phyloP scores from a whole-genome alignment of 2,329 filamentous ascomycete genomes.

The Fusarium sp. region DNA sequence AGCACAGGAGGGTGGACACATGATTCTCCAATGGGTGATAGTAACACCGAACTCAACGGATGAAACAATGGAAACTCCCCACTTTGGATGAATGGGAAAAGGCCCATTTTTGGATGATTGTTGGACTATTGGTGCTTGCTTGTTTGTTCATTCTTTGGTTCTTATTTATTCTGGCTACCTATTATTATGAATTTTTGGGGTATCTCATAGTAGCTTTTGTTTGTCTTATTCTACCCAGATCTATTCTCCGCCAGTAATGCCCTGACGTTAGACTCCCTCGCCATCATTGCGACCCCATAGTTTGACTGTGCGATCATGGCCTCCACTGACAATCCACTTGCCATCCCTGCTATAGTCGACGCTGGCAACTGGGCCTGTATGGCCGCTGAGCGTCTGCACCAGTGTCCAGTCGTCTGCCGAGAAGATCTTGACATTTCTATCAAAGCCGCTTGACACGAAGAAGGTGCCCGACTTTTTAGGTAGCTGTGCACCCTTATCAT shows the following conservation, averaged over 20 bases:
- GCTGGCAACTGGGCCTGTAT: constrained; percentile 90
- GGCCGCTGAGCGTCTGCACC: constrained; percentile 85
- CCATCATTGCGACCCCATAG: constrained; percentile 90
- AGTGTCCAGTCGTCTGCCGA: constrained; percentile 96
- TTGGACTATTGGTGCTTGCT: not conserved
- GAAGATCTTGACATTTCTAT: constrained; percentile 94
- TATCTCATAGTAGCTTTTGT: constrained; percentile 36
- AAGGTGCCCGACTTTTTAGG: constrained; percentile 92
- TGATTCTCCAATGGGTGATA: constrained; percentile 25
- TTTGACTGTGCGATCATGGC: constrained; percentile 94
- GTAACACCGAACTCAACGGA: constrained; percentile 6
- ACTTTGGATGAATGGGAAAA: constrained; percentile 3
- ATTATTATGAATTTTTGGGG: constrained; percentile 30
- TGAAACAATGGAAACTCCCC: constrained; percentile 22
- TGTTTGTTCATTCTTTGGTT: not conserved
- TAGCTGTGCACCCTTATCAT: constrained; percentile 69
- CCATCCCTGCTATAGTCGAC: constrained; percentile 87
- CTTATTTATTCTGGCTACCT: not conserved
- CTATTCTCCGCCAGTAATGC: constrained; percentile 15
- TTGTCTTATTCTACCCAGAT: constrained; percentile 23
- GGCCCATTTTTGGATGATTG: not conserved
- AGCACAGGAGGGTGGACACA: constrained; percentile 24
- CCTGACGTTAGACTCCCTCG: constrained; percentile 54
- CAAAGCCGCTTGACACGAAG: constrained; percentile 89
- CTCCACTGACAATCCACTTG: constrained; percentile 92